Conservation (phyloP, 345 rosid species). For the Eucalyptus guilfoylei region DNA sequence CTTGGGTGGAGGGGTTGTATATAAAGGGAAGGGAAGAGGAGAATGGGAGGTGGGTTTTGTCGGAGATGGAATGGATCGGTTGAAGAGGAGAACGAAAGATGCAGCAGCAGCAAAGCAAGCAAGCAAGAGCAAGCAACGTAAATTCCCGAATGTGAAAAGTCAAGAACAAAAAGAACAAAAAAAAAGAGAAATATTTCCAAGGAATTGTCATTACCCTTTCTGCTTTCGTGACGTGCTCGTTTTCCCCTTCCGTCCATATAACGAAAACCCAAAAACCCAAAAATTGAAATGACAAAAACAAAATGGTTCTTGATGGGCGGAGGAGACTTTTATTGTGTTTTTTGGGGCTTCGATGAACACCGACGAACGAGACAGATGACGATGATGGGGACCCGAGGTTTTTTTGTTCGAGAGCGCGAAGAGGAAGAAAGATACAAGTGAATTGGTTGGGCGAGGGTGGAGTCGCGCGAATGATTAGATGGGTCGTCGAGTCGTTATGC, state of each 20-base stretch:
- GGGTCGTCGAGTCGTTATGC: not conserved
- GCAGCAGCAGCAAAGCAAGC: not conserved
- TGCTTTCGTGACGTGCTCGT: not conserved
- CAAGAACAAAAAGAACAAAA: not conserved
- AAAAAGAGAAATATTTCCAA: not conserved
- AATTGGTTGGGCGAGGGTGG: not conserved
- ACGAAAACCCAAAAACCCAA: not conserved
- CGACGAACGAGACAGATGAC: not conserved
- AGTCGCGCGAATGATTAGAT: not conserved
- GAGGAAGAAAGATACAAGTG: not conserved
- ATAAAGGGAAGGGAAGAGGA: not conserved
- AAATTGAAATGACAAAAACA: not conserved
- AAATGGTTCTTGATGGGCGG: too few species aligned
- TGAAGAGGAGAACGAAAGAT: not conserved
- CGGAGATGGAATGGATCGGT: not conserved
- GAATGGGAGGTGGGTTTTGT: not conserved
- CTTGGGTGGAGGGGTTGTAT: slow-evolving; percentile 19
- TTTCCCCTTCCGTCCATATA: not conserved
- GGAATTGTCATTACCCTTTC: not conserved
- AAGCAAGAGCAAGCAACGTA: not conserved
- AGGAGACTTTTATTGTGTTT: not conserved
- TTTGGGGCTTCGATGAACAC: not conserved
- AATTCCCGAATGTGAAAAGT: not conserved
- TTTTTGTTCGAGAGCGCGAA: not conserved
- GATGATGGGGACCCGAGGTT: not conserved